phyloP scores from a whole-genome alignment of 1,284 basidiomycete genomes.

The Cutaneotrichosporon curvatum region DNA sequence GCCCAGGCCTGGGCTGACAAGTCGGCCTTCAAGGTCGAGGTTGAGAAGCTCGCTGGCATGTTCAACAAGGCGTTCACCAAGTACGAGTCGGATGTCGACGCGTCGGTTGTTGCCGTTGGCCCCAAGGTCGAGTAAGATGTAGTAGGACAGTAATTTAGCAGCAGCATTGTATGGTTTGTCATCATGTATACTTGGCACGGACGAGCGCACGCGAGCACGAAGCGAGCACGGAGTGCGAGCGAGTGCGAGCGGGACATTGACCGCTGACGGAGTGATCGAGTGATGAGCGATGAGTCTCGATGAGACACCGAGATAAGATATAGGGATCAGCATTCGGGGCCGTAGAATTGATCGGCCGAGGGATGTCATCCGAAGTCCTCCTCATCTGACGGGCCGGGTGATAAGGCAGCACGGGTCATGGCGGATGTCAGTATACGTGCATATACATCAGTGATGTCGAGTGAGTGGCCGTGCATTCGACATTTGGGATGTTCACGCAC shows the following conservation, averaged over 20 bases:
- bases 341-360: no score
- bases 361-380: no score
- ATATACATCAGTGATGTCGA: no score
- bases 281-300: no score
- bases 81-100: conserved; percentile 75
- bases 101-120: conserved; percentile 69
- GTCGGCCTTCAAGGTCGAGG: conserved; percentile 75
- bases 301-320: conserved; percentile 4
- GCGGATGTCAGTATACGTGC: no score
- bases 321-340: no score
- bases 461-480: no score
- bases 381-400: no score
- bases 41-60: conserved; percentile 80
- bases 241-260: background rate
- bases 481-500: no score
- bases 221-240: background rate
- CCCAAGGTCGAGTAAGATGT: conserved; percentile 50
- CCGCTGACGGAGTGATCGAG: no score
- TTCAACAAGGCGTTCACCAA: conserved; percentile 85
- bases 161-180: conserved; percentile 7
- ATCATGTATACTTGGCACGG: conserved; percentile 7
- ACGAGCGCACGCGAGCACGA: background rate
- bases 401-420: no score
- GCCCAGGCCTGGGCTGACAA: conserved; percentile 74
- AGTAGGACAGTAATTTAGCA: conserved; percentile 1